These are phyloP conservation scores for Trifolium fragiferum DNA, from an alignment of 306 rosid species.

Conservation along the genomic window DNA sequence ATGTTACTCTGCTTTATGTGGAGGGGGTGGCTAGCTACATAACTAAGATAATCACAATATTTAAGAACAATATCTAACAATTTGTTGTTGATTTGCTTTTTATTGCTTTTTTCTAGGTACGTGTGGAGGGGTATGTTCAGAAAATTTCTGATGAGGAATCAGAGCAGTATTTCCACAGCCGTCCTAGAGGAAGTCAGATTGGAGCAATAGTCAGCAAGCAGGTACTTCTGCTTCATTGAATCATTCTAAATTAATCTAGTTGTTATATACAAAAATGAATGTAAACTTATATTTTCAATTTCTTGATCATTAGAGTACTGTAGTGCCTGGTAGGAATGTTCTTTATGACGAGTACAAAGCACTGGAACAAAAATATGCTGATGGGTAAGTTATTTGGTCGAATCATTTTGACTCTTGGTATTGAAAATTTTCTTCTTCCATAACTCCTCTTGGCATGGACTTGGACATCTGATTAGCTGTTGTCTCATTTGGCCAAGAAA, in stretches of 20 bases:
- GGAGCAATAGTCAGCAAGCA: slow-evolving; percentile 98
- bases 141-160: slow-evolving; percentile 91
- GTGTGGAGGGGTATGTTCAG: slow-evolving; percentile 89
- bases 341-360: slow-evolving; percentile 69
- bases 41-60: slow-evolving; percentile 28
- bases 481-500: slow-evolving; percentile 31
- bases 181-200: slow-evolving; percentile 96
- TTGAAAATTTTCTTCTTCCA: slow-evolving; percentile 14
- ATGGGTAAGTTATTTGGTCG: slow-evolving; percentile 68
- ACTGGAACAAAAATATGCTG: slow-evolving; percentile 73
- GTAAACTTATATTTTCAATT: slow-evolving; percentile 33
- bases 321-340: slow-evolving; percentile 86
- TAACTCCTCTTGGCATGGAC: slow-evolving; percentile 26
- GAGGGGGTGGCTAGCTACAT: slow-evolving; percentile 13
- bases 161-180: slow-evolving; percentile 89
- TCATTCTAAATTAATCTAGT: slow-evolving; percentile 4
- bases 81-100: slow-evolving; percentile 16
- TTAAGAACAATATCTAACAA: slow-evolving; percentile 25
- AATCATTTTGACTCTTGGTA: slow-evolving; percentile 21
- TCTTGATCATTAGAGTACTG: slow-evolving; percentile 68
- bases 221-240: slow-evolving; percentile 55
- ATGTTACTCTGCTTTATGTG: slow-evolving; percentile 2
- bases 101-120: slow-evolving; percentile 54
- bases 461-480: slow-evolving; percentile 25
- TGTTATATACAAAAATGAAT: slow-evolving; percentile 22